These are phyloP conservation scores for Pelargonium myrrhifolium DNA, from an alignment of 441 rosid species.

Conservation along the genomic window DNA sequence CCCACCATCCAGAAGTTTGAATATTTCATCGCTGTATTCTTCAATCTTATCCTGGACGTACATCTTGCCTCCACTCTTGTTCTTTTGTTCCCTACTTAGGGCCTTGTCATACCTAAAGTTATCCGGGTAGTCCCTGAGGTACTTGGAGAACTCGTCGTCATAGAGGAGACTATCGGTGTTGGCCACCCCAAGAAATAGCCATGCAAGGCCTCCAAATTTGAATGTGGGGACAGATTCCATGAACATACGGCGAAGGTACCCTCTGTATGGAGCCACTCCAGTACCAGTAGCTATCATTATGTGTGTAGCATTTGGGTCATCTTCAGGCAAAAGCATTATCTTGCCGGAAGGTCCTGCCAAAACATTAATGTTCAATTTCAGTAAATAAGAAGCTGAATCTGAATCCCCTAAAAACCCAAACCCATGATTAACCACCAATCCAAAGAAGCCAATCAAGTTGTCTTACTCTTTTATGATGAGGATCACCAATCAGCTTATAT, in stretches of 20 bases:
- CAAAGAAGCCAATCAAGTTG: too few relatives aligned
- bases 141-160: conserved; percentile 73
- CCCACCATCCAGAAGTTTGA: conserved; percentile 72
- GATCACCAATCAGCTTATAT: neutral
- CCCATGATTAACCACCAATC: neutral
- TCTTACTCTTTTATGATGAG: neutral
- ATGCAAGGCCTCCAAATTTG: conserved; percentile 79
- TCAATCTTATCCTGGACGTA: conserved; percentile 96
- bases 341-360: conserved; percentile 87
- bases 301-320: conserved; percentile 69
- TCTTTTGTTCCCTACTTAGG: conserved; percentile 83
- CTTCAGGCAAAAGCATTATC: conserved; percentile 95
- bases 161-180: conserved; percentile 89
- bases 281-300: conserved; percentile 98
- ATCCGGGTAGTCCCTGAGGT: conserved; percentile 63
- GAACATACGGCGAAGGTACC: conserved; percentile 91
- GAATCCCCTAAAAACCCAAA: neutral
- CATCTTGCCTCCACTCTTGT: conserved; percentile 89
- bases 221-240: conserved; percentile 73
- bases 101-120: conserved; percentile 79
- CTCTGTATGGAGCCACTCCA: conserved; percentile 89
- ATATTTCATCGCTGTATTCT: conserved; percentile 83
- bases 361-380: conserved; percentile 6
- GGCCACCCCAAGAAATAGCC: conserved; percentile 99
- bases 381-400: neutral